Base-by-base conservation (phyloP, 352 stramenopile genomes). In the Blastocystis sp. region DNA sequence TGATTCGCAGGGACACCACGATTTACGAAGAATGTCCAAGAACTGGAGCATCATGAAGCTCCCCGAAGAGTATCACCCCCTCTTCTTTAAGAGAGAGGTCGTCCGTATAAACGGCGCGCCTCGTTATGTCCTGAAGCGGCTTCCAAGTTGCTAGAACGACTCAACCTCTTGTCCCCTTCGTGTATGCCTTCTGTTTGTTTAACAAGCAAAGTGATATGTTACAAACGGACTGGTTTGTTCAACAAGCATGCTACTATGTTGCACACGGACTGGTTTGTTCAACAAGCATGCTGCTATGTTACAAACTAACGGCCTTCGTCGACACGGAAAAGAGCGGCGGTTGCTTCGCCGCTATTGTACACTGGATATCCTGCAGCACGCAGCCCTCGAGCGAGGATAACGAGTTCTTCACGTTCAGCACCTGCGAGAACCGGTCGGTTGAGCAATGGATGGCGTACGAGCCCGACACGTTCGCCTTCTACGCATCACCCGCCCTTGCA, bases 401-500 rank as follows among this genome's bases (percentile, higher is more conserved):
- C 2, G 74, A 84, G 48, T 84, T 69, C 53, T 70, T 84, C n/a
- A 45, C 43, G 28, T 84, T 84, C 19, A 84, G 48, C 19, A 62
- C 19, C 43, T 84, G 74, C 1, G 45, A 67, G 60, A 84, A 48
- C 14, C 74, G 74, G 45, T 84, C 74, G 1, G 74, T 67, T 1
- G 28, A n/a, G 34, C 65, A 41, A 17, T 28, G 65, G 19, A 84
- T 48, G 17, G 67, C 74, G 28, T 84, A 84, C 10, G 21, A 48
- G 40, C 2, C 48, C 11, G 74, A 21, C 17, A n/a, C 45, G 52
- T 84, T 23, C 60, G 45, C 34, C 28, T 62, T 84, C 74, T 84
- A 67, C 45, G 17, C 38, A 19, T 84, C 21, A 84, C 2, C 48
- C 74, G 11, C 14, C 23, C 21, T 70, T 1, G 4, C 40, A 1